Evolutionary conservation across 179 eudicot genomes (phyloP), one percentile per base, ranked within the genome.

Genomic region (Actinidia chinensis): DNA sequence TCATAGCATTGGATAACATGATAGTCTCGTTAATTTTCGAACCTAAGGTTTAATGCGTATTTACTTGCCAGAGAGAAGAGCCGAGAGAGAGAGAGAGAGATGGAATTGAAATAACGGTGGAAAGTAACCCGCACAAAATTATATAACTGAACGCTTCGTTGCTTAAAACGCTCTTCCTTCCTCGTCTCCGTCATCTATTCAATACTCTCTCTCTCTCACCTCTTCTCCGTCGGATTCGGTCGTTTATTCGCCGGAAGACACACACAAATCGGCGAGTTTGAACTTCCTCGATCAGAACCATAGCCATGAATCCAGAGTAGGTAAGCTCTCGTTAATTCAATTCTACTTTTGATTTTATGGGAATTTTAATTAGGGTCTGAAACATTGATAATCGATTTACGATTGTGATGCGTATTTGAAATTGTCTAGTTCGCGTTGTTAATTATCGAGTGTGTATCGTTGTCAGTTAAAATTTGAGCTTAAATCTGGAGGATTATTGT

Each of bases 301-400:
- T 23, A 75, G 25, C 23, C 56, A 75, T 75, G 78, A 75, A 60
- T 75, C 69, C 78, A 4, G 78, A 75, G 44, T 75, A 75, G 33
- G 33, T 75, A 61, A 75, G 78, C 59, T 61, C 78, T 43, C 33
- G 5, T 42, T 18, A 28, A 9, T 72, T 22, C 18, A 56, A 51
- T 0, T 7, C 6, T 43, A 8, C 43, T 28, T 33, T 36, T 18
- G 51, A 12, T 12, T 56, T 56, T 28, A 28, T 28, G 1, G 33
- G 33, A 28, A n/a, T n/a, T 18, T 56, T 56, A 22, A 74, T 10
- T 36, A 8, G 25, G 52, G 18, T 74, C 14, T 33, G 18, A 6
- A 7, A 58, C n/a, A 8, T 8, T 1, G 10, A 25, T 12, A n/a
- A 58, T 58, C 9, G 22, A 58, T 58, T 20, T 20, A 58, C 3